Evolutionary conservation across 306 rosid species (phyloP).

Genomic region (Lotus japonicus): DNA sequence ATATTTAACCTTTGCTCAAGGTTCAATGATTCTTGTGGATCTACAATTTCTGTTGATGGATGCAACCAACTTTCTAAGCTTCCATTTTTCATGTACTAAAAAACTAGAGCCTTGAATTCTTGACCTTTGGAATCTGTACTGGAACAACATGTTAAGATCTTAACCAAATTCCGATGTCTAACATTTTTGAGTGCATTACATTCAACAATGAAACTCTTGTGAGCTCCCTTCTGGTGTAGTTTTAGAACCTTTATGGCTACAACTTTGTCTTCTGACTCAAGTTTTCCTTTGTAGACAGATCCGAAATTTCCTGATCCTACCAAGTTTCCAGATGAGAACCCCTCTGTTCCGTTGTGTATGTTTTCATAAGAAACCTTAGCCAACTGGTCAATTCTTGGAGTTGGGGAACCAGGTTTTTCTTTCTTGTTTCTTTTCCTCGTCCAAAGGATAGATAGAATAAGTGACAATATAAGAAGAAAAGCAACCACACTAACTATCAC

Average conservation of each 20-base stretch:
- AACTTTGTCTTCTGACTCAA: neutral
- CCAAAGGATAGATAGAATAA: neutral
- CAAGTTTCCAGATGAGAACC: slow-evolving; percentile 16
- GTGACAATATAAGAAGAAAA: neutral
- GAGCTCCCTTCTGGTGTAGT: slow-evolving; percentile 25
- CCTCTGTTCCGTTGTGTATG: slow-evolving; percentile 5
- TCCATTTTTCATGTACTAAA: slow-evolving; percentile 26
- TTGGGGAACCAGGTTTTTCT: neutral
- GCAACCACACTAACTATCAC: slow-evolving; percentile 2
- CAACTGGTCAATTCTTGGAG: neutral
- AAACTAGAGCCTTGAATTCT: slow-evolving; percentile 34
- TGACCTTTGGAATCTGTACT: slow-evolving; percentile 13
- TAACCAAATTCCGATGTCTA: slow-evolving; percentile 22
- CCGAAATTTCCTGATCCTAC: slow-evolving; percentile 24
- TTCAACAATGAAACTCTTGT: slow-evolving; percentile 26
- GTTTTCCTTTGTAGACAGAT: slow-evolving; percentile 10
- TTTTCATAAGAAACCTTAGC: slow-evolving; percentile 13
- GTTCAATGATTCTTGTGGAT: neutral
- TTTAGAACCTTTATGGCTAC: slow-evolving; percentile 33
- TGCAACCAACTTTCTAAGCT: slow-evolving; percentile 33
- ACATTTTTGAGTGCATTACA: slow-evolving; percentile 20
- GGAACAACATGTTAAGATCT: slow-evolving; percentile 25
- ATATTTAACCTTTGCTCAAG: slow-evolving; percentile 24
- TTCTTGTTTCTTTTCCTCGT: neutral
- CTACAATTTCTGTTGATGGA: neutral